These are phyloP conservation scores for Carex arenaria DNA, from an alignment of 202 grass and related monocot species.

Conservation along the genomic window DNA sequence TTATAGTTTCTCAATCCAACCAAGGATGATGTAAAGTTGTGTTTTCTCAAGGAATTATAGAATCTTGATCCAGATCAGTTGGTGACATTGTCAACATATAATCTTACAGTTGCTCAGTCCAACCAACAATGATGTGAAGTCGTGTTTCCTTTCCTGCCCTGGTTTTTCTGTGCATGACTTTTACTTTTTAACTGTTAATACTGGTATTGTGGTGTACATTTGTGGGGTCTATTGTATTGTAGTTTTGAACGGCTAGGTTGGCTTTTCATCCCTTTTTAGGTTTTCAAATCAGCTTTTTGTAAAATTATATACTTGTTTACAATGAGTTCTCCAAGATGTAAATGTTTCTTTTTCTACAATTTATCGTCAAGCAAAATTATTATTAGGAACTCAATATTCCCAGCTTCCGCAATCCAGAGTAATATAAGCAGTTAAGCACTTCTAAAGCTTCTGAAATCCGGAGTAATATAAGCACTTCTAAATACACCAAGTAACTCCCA, in stretches of 20 bases:
- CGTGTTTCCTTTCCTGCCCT: background rate
- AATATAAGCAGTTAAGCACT: no score
- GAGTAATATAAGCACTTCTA: no score
- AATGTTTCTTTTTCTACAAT: background rate
- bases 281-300: constrained; percentile 4
- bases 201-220: constrained; percentile 9
- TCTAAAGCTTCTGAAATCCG: background rate
- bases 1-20: constrained; percentile 40
- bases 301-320: background rate
- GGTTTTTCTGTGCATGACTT: constrained; percentile 23
- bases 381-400: background rate
- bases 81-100: constrained; percentile 45
- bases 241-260: background rate
- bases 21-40: constrained; percentile 24
- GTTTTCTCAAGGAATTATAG: constrained; percentile 63
- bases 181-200: constrained; percentile 21
- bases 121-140: constrained; percentile 19
- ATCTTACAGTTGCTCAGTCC: constrained; percentile 50
- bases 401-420: background rate
- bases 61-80: constrained; percentile 71
- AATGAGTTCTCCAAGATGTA: background rate
- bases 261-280: background rate
- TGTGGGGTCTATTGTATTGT: background rate
- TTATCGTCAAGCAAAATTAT: background rate
- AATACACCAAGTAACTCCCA: background rate